phyloP scores from a whole-genome alignment of 176 grass and related monocot genomes.

The Poa annua region DNA sequence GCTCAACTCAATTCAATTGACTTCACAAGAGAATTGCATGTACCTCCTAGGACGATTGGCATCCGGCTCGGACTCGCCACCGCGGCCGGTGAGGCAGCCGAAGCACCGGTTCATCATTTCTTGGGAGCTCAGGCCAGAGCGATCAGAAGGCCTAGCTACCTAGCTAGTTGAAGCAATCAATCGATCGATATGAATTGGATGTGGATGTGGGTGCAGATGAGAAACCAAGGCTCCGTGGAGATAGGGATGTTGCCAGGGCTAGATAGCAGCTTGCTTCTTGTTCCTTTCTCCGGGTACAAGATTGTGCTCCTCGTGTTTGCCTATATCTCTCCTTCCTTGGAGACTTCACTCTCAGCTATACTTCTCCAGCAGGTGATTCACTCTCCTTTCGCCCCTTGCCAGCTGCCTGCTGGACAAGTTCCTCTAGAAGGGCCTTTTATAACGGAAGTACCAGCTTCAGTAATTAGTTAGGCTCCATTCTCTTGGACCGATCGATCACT shows the following conservation, averaged over 20 bases:
- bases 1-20: not conserved
- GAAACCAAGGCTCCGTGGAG: conserved; percentile 39
- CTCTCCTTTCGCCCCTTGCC: not conserved
- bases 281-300: conserved; percentile 48
- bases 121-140: not conserved
- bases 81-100: conserved; percentile 44
- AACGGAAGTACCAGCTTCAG: not conserved
- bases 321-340: conserved; percentile 41
- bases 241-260: conserved; percentile 34
- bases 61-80: conserved; percentile 36
- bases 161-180: not conserved
- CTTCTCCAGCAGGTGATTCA: not conserved
- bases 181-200: conserved; percentile 18
- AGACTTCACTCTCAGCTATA: conserved; percentile 42
- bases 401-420: conserved; percentile 5
- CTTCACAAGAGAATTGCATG: not conserved
- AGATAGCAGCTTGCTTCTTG: conserved; percentile 29
- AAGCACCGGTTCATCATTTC: conserved; percentile 60
- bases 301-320: conserved; percentile 43
- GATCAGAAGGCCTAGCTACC: not conserved
- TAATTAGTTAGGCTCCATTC: too few species aligned
- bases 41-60: conserved; percentile 32
- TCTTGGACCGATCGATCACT: too few species aligned
- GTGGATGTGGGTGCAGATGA: conserved; percentile 23
- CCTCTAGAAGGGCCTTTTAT: conserved; percentile 35